A percentile compares a stretch with the other conserved stretches of the same genome.
These are phyloP conservation scores for Stylosanthes scabra DNA, from an alignment of 331 rosid genomes.

Conservation along the genomic window DNA sequence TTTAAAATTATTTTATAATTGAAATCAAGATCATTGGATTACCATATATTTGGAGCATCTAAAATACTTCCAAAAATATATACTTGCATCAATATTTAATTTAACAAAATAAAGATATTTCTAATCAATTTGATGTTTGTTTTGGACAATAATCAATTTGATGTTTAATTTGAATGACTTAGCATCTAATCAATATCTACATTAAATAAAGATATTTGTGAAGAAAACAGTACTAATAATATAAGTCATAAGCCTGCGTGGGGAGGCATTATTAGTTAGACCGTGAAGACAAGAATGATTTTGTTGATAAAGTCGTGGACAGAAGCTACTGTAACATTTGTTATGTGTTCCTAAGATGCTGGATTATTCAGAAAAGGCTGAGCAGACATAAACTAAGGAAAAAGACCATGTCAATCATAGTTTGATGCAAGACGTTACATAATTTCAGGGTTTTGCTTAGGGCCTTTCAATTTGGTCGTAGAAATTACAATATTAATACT, in stretches of 20 bases:
- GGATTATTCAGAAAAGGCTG: constrained; percentile 17
- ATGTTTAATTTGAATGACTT: too few relatives aligned
- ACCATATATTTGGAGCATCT: too few relatives aligned
- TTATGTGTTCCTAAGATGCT: constrained; percentile 28
- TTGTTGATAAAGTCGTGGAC: constrained; percentile 39
- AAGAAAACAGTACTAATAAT: neutral
- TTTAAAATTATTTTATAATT: too few relatives aligned
- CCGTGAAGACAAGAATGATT: constrained; percentile 25
- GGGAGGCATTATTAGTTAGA: neutral
- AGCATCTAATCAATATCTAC: too few relatives aligned
- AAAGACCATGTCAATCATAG: neutral
- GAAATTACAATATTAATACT: constrained; percentile 15
- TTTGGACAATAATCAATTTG: too few relatives aligned
- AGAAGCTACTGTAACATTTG: neutral
- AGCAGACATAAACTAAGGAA: constrained; percentile 16
- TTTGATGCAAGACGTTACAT: constrained; percentile 24
- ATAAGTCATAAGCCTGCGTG: neutral
- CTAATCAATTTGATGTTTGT: too few relatives aligned
- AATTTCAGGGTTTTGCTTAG: neutral
- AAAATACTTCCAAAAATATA: too few relatives aligned
- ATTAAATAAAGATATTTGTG: too few relatives aligned
- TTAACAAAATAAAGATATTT: too few relatives aligned
- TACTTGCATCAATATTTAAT: too few relatives aligned
- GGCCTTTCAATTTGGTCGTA: neutral
- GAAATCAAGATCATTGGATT: too few relatives aligned